Evolutionary conservation across 1,284 basidiomycete genomes (phyloP).

Genomic region (Apiotrichum akiyoshidainum): DNA sequence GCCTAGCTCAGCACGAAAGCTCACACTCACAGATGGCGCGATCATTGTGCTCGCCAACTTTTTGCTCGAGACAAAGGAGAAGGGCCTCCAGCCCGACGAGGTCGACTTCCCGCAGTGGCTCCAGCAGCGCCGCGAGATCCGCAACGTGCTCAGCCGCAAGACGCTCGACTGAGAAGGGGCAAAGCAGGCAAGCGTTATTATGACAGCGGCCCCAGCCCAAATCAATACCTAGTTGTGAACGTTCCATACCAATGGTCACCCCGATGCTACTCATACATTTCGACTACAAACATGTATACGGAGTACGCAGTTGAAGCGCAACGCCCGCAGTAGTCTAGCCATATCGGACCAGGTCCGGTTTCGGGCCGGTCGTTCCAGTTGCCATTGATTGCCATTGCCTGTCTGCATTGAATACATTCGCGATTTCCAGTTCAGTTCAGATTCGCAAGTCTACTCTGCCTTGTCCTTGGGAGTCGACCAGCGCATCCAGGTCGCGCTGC

Average conservation of each 20-base stretch:
- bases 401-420: too few relatives aligned
- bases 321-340: too few relatives aligned
- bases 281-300: background rate
- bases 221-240: background rate
- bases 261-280: slow-evolving; percentile 2
- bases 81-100: slow-evolving; percentile 51
- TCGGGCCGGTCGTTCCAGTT: too few relatives aligned
- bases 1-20: background rate
- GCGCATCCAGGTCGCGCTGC: slow-evolving; percentile 10
- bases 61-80: slow-evolving; percentile 68
- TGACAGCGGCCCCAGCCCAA: too few relatives aligned
- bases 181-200: background rate
- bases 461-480: slow-evolving; percentile 18
- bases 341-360: too few relatives aligned
- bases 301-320: too few relatives aligned
- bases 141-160: slow-evolving; percentile 67
- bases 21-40: slow-evolving; percentile 64
- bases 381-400: too few relatives aligned
- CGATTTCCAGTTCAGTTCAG: too few relatives aligned
- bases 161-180: slow-evolving; percentile 61
- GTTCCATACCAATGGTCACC: background rate
- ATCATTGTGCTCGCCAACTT: slow-evolving; percentile 95
- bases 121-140: slow-evolving; percentile 75
- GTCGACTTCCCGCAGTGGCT: slow-evolving; percentile 74
- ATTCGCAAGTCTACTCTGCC: slow-evolving; percentile 1